Conservation (phyloP, 306 rosid species). For the Cucurbita maxima region DNA sequence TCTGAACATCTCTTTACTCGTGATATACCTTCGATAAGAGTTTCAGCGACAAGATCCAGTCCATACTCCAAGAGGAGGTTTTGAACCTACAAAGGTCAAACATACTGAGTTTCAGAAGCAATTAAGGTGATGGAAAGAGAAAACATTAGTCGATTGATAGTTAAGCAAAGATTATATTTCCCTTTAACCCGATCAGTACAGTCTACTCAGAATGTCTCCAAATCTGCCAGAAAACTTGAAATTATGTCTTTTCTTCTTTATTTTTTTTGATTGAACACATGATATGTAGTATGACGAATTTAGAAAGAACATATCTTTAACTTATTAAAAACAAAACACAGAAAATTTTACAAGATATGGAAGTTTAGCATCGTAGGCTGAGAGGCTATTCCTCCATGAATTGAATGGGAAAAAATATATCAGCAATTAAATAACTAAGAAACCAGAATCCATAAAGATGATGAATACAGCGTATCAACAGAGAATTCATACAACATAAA, state of each 20-base stretch:
- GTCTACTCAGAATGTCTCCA: background rate
- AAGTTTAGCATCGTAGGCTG: background rate
- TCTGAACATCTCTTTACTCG: constrained; percentile 90
- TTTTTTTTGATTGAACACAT: no score
- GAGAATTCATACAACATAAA: background rate
- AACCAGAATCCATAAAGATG: background rate
- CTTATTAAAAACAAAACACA: no score
- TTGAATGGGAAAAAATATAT: background rate
- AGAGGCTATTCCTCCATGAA: background rate
- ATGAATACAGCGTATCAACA: background rate
- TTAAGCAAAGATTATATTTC: background rate
- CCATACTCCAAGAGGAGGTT: constrained; percentile 62
- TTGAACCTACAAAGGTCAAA: constrained; percentile 38
- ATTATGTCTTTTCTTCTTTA: background rate
- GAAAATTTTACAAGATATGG: no score
- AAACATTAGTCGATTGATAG: background rate
- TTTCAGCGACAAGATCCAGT: constrained; percentile 69
- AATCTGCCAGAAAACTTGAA: background rate
- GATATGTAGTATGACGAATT: no score
- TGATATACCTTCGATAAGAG: constrained; percentile 88
- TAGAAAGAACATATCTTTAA: no score
- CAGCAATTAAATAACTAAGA: background rate
- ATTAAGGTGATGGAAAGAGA: background rate
- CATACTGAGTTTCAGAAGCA: background rate
- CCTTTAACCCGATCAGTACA: background rate